Base-by-base conservation (phyloP, 2,329 filamentous ascomycete species). In the Penicillium crustosum region DNA sequence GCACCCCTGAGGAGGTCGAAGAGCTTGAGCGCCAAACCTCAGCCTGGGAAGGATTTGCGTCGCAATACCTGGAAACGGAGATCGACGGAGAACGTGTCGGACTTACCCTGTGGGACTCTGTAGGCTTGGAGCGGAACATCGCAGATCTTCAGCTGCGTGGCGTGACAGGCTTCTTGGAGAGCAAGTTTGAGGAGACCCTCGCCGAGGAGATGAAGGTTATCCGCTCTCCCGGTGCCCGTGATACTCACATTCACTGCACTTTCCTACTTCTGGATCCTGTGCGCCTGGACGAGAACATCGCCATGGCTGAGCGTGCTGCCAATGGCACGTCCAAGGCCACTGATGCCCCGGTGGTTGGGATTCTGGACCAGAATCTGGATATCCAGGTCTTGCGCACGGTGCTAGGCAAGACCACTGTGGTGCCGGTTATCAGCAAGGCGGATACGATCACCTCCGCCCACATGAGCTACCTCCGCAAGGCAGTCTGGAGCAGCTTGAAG, bases 181-280 rank as follows among this genome's bases (percentile, higher is more conserved):
- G 89, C 80, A 97, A 97, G 76, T 99, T 99, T 67, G 93, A 99
- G 74, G 94, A 99, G 70, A 97, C 94, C 0, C 96, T 99, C 73
- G 86, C 86, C 49, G 94, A 99, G 77, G 94, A 99, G 80, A 96
- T 96, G 84, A 97, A 97, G 80, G 93, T 99, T 47, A 83, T 97
- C 61, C 89, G 94, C 68, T 92, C 93, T 53, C 93, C 94, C 27
- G 93, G 93, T 55, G 89, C 91, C 63, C 90, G 92, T 73, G 94
- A 99, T 79, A 97, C 93, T 50, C 94, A 99, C 75, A 96, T 99
- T 64, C 94, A 99, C 73, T 95, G 91, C 65, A 92, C 92, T 54
- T 96, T 99, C 77, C 82, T 97, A 55, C 81, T 99, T 55, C 85
- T 99, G 54, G 94, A 99, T 73, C 94, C 94, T 1, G 81, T 86